These are phyloP conservation scores for Metarhizium anisopliae DNA, from an alignment of 2,329 filamentous ascomycete genomes.

Conservation along the genomic window DNA sequence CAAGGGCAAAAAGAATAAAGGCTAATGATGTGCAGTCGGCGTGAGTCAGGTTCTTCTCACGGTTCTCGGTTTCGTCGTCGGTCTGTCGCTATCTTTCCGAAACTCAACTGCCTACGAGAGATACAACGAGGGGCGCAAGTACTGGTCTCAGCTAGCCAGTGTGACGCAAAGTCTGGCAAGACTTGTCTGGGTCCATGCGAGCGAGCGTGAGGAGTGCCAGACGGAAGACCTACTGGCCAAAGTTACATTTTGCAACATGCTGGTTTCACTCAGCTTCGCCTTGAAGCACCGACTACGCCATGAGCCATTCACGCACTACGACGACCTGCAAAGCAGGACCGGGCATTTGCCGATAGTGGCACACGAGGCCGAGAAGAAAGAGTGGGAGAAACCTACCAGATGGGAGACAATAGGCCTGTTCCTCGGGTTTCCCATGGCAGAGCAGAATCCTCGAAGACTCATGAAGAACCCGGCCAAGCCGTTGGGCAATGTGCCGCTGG, in stretches of 20 bases:
- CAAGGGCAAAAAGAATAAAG: neutral
- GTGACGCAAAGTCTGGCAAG: slow-evolving; percentile 49
- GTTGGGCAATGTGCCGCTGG: slow-evolving; percentile 62
- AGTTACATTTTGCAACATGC: slow-evolving; percentile 32
- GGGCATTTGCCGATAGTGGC: slow-evolving; percentile 61
- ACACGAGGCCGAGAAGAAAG: slow-evolving; percentile 37
- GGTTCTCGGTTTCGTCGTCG: slow-evolving; percentile 78
- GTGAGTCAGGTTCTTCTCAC: slow-evolving; percentile 52
- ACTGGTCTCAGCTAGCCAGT: slow-evolving; percentile 36
- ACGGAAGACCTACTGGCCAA: slow-evolving; percentile 19
- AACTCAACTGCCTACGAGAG: slow-evolving; percentile 73
- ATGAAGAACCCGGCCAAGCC: slow-evolving; percentile 59
- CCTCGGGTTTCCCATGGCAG: slow-evolving; percentile 58
- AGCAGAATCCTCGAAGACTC: slow-evolving; percentile 59
- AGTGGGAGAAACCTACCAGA: slow-evolving; percentile 6
- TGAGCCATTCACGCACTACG: slow-evolving; percentile 44
- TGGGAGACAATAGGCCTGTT: slow-evolving; percentile 43
- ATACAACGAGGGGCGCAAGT: slow-evolving; percentile 43
- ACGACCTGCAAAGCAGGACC: slow-evolving; percentile 48
- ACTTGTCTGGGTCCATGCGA: slow-evolving; percentile 31
- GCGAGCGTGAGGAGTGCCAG: slow-evolving; percentile 18
- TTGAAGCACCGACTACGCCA: slow-evolving; percentile 41
- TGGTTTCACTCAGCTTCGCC: slow-evolving; percentile 41
- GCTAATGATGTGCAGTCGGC: neutral
- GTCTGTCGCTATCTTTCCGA: slow-evolving; percentile 68